Evolutionary conservation across 768 basidiomycete genomes (phyloP).

Genomic region (Roridomyces roridus): DNA sequence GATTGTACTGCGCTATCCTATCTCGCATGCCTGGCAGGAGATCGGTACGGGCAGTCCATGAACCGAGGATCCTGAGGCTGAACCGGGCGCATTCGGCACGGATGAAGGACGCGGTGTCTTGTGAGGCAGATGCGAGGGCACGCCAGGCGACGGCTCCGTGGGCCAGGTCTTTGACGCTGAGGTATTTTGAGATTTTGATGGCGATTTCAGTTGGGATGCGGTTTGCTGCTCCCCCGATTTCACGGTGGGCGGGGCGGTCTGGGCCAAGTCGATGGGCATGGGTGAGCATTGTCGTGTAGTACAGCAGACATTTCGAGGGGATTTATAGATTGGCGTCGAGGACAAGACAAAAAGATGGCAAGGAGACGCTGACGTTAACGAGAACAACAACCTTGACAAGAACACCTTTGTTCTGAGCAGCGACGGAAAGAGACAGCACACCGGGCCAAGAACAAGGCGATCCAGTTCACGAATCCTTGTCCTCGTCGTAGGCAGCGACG

Average conservation of each 20-base stretch:
- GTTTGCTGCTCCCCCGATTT: constrained; percentile 3
- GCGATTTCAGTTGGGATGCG: constrained; percentile 9
- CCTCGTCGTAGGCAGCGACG: no score
- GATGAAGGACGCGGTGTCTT: constrained; percentile 2
- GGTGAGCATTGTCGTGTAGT: background rate
- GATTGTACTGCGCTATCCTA: constrained; percentile 11
- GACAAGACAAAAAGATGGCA: no score
- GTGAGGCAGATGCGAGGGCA: background rate
- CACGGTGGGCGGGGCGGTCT: background rate
- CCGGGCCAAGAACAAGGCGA: no score
- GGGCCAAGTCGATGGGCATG: background rate
- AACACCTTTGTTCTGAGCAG: no score
- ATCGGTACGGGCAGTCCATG: background rate
- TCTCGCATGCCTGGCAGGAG: background rate
- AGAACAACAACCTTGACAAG: no score
- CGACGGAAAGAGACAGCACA: no score
- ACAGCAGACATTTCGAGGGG: background rate
- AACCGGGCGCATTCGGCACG: constrained; percentile 7
- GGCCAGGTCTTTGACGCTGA: constrained; percentile 5
- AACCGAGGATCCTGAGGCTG: background rate
- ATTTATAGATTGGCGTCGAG: no score
- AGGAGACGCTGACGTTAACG: no score
- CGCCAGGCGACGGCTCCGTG: constrained; percentile 7
- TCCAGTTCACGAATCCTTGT: no score
- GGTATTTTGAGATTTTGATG: constrained; percentile 3